phyloP scores from a whole-genome alignment of 169 alveolate genomes.

The Ichthyophthirius multifiliis region DNA sequence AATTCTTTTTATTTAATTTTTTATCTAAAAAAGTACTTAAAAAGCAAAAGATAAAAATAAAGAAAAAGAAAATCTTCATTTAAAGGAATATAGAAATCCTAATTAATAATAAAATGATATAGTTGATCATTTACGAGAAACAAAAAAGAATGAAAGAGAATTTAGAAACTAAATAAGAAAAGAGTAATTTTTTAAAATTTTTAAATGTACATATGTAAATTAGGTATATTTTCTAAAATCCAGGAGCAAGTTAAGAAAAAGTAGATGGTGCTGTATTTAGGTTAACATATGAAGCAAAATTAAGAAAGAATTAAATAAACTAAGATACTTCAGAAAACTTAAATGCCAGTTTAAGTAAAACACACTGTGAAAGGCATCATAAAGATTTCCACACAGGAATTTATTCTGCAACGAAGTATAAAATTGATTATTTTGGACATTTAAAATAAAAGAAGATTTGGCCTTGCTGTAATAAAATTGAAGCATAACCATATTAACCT shows the following conservation, averaged over 20 bases:
- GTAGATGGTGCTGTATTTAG: constrained; percentile 46
- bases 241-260: constrained; percentile 34
- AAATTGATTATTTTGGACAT: neutral
- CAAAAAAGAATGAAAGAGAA: constrained; percentile 27
- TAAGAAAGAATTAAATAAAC: constrained; percentile 14
- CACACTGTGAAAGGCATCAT: neutral
- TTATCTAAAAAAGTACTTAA: neutral
- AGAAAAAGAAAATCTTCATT: neutral
- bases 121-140: constrained; percentile 8
- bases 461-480: neutral
- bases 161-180: constrained; percentile 24
- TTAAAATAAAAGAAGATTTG: too few species aligned
- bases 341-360: neutral
- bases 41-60: constrained; percentile 19
- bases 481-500: constrained; percentile 35
- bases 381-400: too few species aligned
- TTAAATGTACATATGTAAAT: neutral
- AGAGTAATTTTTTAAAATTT: neutral
- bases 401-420: neutral
- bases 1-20: too few species aligned
- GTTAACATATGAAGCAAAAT: constrained; percentile 28
- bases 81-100: constrained; percentile 20
- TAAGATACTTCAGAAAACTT: neutral
- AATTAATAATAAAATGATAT: constrained; percentile 5
- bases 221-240: neutral